A percentile compares a stretch with the other conserved stretches of the same genome.
These are phyloP conservation scores for Brassica cretica DNA, from an alignment of 345 rosid genomes.

Conservation along the genomic window DNA sequence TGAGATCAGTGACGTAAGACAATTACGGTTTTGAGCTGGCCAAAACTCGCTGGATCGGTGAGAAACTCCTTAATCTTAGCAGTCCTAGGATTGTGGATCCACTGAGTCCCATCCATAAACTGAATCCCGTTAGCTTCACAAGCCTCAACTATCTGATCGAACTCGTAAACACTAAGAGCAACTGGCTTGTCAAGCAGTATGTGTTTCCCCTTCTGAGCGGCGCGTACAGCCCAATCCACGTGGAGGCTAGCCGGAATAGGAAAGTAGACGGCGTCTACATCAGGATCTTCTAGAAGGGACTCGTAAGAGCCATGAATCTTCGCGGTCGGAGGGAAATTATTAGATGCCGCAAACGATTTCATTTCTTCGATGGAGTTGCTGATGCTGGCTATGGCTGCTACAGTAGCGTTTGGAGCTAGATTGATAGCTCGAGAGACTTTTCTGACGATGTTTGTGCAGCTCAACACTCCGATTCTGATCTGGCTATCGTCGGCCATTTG, in stretches of 20 bases:
- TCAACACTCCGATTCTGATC: constrained; percentile 64
- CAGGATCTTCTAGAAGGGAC: constrained; percentile 66
- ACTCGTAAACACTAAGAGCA: constrained; percentile 53
- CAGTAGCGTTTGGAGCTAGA: constrained; percentile 63
- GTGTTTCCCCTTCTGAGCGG: constrained; percentile 76
- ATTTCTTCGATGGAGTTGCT: constrained; percentile 54
- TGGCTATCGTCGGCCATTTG: constrained; percentile 30
- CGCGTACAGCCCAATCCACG: constrained; percentile 60
- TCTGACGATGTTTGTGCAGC: constrained; percentile 72
- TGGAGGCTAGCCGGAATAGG: constrained; percentile 83
- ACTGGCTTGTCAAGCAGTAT: constrained; percentile 80
- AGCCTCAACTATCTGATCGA: constrained; percentile 60
- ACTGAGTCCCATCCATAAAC: constrained; percentile 90
- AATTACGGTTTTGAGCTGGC: constrained; percentile 56
- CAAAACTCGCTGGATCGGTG: constrained; percentile 51
- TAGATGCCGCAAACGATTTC: constrained; percentile 54
- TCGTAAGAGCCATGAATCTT: constrained; percentile 73
- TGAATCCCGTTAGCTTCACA: constrained; percentile 69
- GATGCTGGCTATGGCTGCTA: constrained; percentile 63
- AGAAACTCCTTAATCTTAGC: constrained; percentile 53
- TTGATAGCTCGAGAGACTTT: constrained; percentile 68
- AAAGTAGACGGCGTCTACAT: constrained; percentile 71
- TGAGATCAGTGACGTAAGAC: background rate
- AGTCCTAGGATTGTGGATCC: constrained; percentile 81
- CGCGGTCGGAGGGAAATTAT: constrained; percentile 55